Base-by-base conservation (phyloP, 75 land plant genomes). In the Pinus taeda region DNA sequence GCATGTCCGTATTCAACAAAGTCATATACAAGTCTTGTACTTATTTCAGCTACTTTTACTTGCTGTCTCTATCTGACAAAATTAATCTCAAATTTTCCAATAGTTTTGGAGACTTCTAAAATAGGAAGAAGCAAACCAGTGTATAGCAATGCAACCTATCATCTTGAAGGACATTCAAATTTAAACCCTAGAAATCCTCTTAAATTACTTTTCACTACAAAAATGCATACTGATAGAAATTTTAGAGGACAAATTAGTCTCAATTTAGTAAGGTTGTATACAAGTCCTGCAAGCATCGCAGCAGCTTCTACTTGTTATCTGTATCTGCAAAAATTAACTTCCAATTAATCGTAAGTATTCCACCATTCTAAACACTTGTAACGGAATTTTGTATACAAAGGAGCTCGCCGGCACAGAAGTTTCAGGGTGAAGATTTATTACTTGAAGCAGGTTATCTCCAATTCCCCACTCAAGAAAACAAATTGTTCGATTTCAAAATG, bases 271-370 rank as follows among this genome's bases (percentile, higher is more conserved):
- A 69, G 36, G 21, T 42, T 53, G 36, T n/a, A 39, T 42, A 42
- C 72, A 69, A 69, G 11, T 69, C 42, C 72, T n/a, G 21, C 72
- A 69, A 42, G 33, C 72, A 69, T 42, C n/a, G 20, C 72, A 39
- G 7, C 39, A 17, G 36, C 39, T 65, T 36, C 36, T 6, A 62
- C 12, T 29, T 65, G 70, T 15, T 36, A 36, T 45, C 20, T n/a
- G 14, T 39, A 69, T 69, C 49, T 69, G 72, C 53, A 69, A 69
- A 45, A 39, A 69, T 69, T 42, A 42, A 20, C 17, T 45, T 21
- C n/a, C 20, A 42, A 39, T n/a, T 69, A 39, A 11, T 8, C 8
- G 2, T 20, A 45, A 20, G 72, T 69, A 69, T 39, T 36, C 45
- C 3, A 20, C 2, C 71, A 69, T 69, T 42, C 42, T 20, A 37